Evolutionary conservation across 495 filamentous ascomycete genomes (phyloP).

Genomic region (Stereocaulon alpinum): DNA sequence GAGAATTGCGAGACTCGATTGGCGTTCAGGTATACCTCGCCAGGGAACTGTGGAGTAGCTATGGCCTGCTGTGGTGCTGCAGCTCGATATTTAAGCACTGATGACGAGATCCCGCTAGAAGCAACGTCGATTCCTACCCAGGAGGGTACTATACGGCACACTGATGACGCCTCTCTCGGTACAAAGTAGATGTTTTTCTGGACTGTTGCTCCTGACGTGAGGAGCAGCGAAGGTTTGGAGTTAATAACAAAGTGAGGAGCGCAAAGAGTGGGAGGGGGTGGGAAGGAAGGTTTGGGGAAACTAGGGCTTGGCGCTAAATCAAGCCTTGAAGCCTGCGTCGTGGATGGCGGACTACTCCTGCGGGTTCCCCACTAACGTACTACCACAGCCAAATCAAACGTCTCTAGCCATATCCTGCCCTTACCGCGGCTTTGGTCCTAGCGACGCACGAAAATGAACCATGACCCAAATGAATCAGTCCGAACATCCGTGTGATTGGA

Average conservation of each 20-base stretch:
- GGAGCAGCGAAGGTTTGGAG: neutral
- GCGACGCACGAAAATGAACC: neutral
- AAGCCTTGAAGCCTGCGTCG: neutral
- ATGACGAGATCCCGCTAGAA: neutral
- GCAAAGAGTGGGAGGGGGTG: neutral
- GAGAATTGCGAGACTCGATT: neutral
- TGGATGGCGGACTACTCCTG: neutral
- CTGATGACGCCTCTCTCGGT: neutral
- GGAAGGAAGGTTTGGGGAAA: slow-evolving; percentile 2
- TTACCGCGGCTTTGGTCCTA: neutral
- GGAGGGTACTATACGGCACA: neutral
- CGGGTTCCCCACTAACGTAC: neutral
- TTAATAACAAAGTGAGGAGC: neutral
- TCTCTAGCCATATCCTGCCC: neutral
- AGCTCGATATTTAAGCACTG: neutral
- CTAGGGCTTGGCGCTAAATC: slow-evolving; percentile 1
- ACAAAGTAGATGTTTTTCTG: neutral
- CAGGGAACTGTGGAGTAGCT: neutral
- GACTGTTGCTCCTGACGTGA: neutral
- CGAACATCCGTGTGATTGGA: neutral
- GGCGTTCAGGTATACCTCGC: neutral
- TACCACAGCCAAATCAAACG: neutral
- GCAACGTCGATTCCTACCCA: neutral
- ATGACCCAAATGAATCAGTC: neutral
- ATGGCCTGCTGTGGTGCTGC: neutral